These are phyloP conservation scores for Aurifilum marmelostoma DNA, from an alignment of 2,329 filamentous ascomycete species.

Conservation along the genomic window DNA sequence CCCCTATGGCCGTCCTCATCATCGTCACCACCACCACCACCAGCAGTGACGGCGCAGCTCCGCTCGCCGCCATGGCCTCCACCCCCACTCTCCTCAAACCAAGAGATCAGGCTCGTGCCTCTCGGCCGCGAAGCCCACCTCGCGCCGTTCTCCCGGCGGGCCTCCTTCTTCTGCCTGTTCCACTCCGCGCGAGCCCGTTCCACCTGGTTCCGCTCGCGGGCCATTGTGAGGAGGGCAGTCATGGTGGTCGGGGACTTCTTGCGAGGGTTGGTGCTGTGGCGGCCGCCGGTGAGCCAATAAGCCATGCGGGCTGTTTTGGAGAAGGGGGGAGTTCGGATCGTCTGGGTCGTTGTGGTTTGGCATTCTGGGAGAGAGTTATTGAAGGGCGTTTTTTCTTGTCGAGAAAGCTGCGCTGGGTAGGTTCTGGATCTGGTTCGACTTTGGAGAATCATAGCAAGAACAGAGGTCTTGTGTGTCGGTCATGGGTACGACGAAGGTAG, in stretches of 20 bases:
- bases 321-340: constrained; percentile 15
- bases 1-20: not conserved
- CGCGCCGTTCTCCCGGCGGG: not conserved
- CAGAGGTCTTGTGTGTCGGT: not conserved
- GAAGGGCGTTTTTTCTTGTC: too few relatives aligned
- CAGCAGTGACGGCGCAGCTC: not conserved
- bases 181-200: constrained; percentile 18
- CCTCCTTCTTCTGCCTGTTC: constrained; percentile 36
- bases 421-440: too few relatives aligned
- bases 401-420: not conserved
- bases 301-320: constrained; percentile 22
- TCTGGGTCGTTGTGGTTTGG: constrained; percentile 3
- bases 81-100: constrained; percentile 5
- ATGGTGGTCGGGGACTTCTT: constrained; percentile 15
- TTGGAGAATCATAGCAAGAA: not conserved
- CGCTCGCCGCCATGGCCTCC: not conserved
- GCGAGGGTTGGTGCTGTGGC: constrained; percentile 9
- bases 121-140: constrained; percentile 21
- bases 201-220: constrained; percentile 17
- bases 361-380: not conserved
- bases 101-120: constrained; percentile 14
- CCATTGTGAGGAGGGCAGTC: constrained; percentile 13
- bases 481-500: not conserved
- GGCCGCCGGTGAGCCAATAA: constrained; percentile 24
- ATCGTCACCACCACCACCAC: not conserved